Percentiles rank a stretch among this genome's conserved stretches.
Evolutionary conservation across 2,329 filamentous ascomycete genomes (phyloP).

Genomic region (Talaromyces sp.): DNA sequence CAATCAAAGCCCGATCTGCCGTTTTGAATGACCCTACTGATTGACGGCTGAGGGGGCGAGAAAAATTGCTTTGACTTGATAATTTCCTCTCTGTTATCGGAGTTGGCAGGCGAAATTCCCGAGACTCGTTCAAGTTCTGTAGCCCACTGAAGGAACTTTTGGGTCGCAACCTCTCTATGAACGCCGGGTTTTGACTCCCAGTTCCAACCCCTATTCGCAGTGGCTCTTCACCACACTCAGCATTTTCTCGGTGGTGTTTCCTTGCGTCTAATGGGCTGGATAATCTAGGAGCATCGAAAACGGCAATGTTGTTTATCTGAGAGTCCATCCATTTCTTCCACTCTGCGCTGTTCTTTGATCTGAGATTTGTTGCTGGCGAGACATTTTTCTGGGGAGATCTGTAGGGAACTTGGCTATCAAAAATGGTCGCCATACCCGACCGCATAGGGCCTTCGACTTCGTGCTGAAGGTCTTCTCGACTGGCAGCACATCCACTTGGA

Average conservation of each 20-base stretch:
- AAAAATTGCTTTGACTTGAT: constrained; percentile 27
- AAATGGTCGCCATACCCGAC: constrained; percentile 35
- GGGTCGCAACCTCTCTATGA: not conserved
- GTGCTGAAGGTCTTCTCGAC: constrained; percentile 9
- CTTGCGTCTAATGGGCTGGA: constrained; percentile 17
- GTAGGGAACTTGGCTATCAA: constrained; percentile 24
- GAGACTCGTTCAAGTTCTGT: not conserved
- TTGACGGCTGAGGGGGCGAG: constrained; percentile 30
- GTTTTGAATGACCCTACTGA: constrained; percentile 19
- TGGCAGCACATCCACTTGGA: constrained; percentile 29
- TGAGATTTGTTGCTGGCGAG: constrained; percentile 1
- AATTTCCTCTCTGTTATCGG: constrained; percentile 1
- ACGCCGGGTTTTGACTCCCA: not conserved
- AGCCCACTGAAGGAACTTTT: not conserved
- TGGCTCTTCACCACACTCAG: constrained; percentile 30
- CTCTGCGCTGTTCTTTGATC: constrained; percentile 23
- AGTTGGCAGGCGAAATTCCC: not conserved
- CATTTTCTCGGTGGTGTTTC: constrained; percentile 34
- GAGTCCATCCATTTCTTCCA: constrained; percentile 36
- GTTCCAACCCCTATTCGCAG: constrained; percentile 3
- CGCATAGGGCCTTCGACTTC: constrained; percentile 13
- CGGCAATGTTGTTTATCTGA: constrained; percentile 29
- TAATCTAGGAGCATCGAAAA: constrained; percentile 4
- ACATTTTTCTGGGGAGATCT: constrained; percentile 23
- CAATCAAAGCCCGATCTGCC: constrained; percentile 1